Base-by-base conservation (phyloP, 2,329 filamentous ascomycete species). In the Ophiostoma piceae region DNA sequence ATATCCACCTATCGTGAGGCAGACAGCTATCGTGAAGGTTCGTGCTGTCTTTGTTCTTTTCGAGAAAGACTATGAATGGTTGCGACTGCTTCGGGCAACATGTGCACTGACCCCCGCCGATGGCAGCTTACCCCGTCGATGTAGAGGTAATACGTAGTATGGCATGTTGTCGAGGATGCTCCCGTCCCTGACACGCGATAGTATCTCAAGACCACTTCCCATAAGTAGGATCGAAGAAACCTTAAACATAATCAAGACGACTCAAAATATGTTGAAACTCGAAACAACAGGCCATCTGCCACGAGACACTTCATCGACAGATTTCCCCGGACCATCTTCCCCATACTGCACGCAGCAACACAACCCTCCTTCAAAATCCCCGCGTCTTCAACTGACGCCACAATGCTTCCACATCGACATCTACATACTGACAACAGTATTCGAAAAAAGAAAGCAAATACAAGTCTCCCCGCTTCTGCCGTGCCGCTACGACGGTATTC, bases 1-100 rank as follows among this genome's bases (percentile, higher is more conserved):
- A 35, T 39, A 39, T 41, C 62, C 62, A 39, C 62, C 62, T 65
- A 65, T 65, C 62, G 62, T 39, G 62, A 65, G 19, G 35, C 62
- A 41, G 19, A 65, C 19, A 65, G 32, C 35, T 41, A 65, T 39
- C 35, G 62, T 65, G 35, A n/a, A 26, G 19, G 43, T 9, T 41
- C 11, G 39, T 3, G 3, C 39, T 41, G 39, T 41, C 11, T 41
- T 12, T 14, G 11, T 12, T 41, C 11, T 12, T 41, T 8, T 41
- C 11, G 4, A 19, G 1, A 16, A 47, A 7, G 7, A n/a, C 6
- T 16, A n/a, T 43, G 43, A 2, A n/a, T 47, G 43, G 19, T n/a
- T 47, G 7, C 14, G 41, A 14, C 11, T 43, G 12, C 41, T 43
- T 43, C 41, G 11, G 12, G 16, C 41, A 43, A 35, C 35, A 35